Conservation (phyloP, 495 filamentous ascomycete species). For the Hyaloscypha finlandica region DNA sequence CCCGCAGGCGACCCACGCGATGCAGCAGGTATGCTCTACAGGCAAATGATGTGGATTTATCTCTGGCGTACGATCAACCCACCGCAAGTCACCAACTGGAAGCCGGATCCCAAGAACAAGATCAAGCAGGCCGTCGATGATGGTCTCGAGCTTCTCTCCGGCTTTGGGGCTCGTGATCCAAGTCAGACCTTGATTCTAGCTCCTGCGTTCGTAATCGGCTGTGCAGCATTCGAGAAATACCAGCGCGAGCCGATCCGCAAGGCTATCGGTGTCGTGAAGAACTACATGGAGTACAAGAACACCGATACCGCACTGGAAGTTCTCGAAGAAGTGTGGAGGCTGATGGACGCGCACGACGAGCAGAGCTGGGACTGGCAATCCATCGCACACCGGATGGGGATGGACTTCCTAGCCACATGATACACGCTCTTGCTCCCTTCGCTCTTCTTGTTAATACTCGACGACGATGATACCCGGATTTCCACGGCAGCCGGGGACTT, state of each 20-base stretch:
- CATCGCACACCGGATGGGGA: slow-evolving; percentile 72
- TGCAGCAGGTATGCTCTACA: slow-evolving; percentile 78
- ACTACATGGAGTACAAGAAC: slow-evolving; percentile 80
- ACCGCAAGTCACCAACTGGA: slow-evolving; percentile 39
- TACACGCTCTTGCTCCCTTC: background rate
- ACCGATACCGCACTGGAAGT: slow-evolving; percentile 74
- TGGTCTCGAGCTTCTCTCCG: slow-evolving; percentile 64
- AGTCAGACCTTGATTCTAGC: slow-evolving; percentile 81
- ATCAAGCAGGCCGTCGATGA: slow-evolving; percentile 68
- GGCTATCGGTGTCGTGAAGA: slow-evolving; percentile 69
- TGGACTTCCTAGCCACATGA: slow-evolving; percentile 81
- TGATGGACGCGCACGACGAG: slow-evolving; percentile 78
- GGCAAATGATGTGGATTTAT: slow-evolving; percentile 91
- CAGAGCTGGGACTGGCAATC: slow-evolving; percentile 89
- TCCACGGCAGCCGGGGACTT: background rate
- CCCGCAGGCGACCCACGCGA: slow-evolving; percentile 70
- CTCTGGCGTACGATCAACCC: slow-evolving; percentile 82
- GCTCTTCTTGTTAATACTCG: background rate
- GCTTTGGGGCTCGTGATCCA: slow-evolving; percentile 57
- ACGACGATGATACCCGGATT: background rate
- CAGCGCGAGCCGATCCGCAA: slow-evolving; percentile 71
- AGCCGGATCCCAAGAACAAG: slow-evolving; percentile 62
- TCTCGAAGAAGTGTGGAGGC: slow-evolving; percentile 77
- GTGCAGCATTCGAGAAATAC: slow-evolving; percentile 69
- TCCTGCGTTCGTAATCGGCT: slow-evolving; percentile 86